Conservation (phyloP, 352 stramenopile species). For the Globisporangium okanoganense region DNA sequence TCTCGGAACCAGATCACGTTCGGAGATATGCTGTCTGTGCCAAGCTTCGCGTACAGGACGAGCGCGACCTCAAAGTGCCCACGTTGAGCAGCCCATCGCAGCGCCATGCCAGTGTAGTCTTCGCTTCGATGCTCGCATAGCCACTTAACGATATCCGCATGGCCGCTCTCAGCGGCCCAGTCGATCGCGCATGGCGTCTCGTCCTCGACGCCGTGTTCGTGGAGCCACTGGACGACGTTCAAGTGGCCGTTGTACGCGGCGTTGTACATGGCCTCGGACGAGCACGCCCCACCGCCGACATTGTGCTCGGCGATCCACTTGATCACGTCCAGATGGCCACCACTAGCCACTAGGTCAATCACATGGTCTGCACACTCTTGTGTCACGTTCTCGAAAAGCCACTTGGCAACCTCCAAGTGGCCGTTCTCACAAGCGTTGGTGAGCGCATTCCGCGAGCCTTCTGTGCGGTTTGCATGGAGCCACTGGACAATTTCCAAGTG, state of each 20-base stretch:
- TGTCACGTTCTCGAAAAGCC: background rate
- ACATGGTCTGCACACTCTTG: background rate
- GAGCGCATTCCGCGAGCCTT: background rate
- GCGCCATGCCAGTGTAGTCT: background rate
- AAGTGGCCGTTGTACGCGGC: constrained; percentile 16
- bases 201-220: background rate
- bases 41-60: background rate
- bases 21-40: background rate
- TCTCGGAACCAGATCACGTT: background rate
- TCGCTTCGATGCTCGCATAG: background rate
- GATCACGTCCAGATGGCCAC: background rate
- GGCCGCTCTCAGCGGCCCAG: background rate
- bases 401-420: background rate
- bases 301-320: background rate
- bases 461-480: background rate
- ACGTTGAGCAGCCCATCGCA: background rate
- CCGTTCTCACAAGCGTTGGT: background rate
- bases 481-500: background rate
- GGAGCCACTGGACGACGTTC: constrained; percentile 20
- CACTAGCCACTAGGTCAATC: background rate
- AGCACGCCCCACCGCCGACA: background rate
- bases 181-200: background rate
- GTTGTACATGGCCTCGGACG: background rate
- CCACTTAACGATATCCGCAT: background rate
- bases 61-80: background rate